phyloP scores from a whole-genome alignment of 208 protist species.

The Trypanosoma boissoni region DNA sequence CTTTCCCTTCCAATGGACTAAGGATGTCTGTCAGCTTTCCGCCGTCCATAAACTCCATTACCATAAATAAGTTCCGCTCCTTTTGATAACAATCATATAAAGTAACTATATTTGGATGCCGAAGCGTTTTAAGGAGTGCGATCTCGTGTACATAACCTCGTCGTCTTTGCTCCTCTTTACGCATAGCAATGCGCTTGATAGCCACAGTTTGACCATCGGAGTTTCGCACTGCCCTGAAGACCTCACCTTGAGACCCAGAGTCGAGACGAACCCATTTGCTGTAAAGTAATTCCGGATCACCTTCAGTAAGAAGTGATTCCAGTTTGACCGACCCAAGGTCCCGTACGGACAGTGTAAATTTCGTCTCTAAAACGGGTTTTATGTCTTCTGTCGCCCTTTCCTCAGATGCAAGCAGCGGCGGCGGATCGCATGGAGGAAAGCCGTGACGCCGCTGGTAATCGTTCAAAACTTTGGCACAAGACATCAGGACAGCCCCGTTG shows the following conservation, averaged over 20 bases:
- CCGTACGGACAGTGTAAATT: background rate
- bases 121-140: conserved; percentile 25
- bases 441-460: conserved; percentile 1
- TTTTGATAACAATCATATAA: conserved; percentile 40
- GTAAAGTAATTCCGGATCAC: conserved; percentile 32
- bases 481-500: background rate
- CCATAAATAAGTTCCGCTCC: conserved; percentile 41
- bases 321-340: background rate
- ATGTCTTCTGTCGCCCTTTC: background rate
- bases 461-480: conserved; percentile 6
- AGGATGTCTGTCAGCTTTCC: conserved; percentile 58
- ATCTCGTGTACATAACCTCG: conserved; percentile 40
- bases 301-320: conserved; percentile 28
- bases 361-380: no score
- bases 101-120: conserved; percentile 43
- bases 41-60: conserved; percentile 60
- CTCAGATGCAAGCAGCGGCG: background rate
- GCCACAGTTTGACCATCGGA: conserved; percentile 24
- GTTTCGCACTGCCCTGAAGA: conserved; percentile 33
- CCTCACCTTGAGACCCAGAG: conserved; percentile 40
- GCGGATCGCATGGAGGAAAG: background rate
- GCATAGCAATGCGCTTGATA: conserved; percentile 42
- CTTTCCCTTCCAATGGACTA: conserved; percentile 7
- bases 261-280: conserved; percentile 35
- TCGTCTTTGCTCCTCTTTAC: background rate